phyloP scores from a whole-genome alignment of 371 early-diverging fungal species.

The Funneliformis caledonium region DNA sequence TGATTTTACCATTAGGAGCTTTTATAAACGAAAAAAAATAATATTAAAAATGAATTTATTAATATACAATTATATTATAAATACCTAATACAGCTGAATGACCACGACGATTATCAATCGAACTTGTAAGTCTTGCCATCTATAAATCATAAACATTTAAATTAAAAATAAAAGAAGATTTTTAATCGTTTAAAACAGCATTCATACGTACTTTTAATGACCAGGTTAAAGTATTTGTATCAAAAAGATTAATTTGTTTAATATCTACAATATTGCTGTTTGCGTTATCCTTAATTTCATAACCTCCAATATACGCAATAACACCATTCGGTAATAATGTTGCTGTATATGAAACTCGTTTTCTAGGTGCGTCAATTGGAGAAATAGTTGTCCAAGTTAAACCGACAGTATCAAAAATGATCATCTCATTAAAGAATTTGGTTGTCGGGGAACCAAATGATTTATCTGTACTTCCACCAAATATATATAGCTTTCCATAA shows the following conservation, averaged over 20 bases:
- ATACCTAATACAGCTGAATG: conserved; percentile 10
- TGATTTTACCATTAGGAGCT: not conserved
- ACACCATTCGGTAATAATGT: not conserved
- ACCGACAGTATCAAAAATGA: not conserved
- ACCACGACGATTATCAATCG: not conserved
- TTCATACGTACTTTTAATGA: not conserved
- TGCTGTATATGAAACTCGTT: not conserved
- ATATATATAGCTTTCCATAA: conserved; percentile 5
- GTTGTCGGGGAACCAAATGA: no score
- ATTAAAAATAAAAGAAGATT: no score
- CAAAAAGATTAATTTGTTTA: not conserved
- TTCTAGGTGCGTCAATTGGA: not conserved
- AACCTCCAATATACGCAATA: not conserved
- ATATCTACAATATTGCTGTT: not conserved
- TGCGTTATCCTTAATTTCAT: no score
- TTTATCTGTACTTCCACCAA: not conserved
- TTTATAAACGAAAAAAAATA: not conserved
- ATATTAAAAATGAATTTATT: not conserved
- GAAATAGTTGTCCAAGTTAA: not conserved
- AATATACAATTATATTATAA: not conserved
- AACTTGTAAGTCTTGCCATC: not conserved
- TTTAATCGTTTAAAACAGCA: no score
- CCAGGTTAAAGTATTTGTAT: not conserved
- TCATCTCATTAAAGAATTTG: not conserved
- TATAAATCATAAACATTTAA: not conserved